Evolutionary conservation across 1,139 yeast species (phyloP).

Genomic region (Lodderomyces theae): DNA sequence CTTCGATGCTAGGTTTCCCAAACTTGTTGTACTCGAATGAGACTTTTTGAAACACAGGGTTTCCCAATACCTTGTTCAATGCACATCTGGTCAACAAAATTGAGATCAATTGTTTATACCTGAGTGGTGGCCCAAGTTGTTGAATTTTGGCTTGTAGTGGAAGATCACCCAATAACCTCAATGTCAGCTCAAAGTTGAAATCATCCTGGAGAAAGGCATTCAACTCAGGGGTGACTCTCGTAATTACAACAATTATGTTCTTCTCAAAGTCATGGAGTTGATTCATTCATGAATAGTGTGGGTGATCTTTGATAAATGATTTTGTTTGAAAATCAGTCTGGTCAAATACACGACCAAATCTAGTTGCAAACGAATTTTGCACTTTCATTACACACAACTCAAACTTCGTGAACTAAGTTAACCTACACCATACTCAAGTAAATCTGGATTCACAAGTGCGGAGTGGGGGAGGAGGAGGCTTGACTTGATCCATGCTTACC

Average conservation of each 20-base stretch:
- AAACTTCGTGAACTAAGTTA: too few species aligned
- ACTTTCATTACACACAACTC: too few species aligned
- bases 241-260: slow-evolving; percentile 10
- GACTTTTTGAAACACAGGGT: slow-evolving; percentile 21
- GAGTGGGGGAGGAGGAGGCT: too few species aligned
- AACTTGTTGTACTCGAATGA: slow-evolving; percentile 24
- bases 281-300: not conserved
- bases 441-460: too few species aligned
- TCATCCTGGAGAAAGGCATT: slow-evolving; percentile 27
- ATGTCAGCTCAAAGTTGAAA: slow-evolving; percentile 29
- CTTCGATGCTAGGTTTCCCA: slow-evolving; percentile 35
- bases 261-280: slow-evolving; percentile 7
- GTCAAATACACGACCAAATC: too few species aligned
- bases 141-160: slow-evolving; percentile 32
- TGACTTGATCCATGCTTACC: too few species aligned
- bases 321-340: too few species aligned
- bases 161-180: slow-evolving; percentile 36
- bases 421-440: too few species aligned
- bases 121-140: slow-evolving; percentile 21
- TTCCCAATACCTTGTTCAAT: slow-evolving; percentile 20
- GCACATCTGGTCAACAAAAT: slow-evolving; percentile 26
- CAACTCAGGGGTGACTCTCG: slow-evolving; percentile 11
- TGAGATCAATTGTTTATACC: slow-evolving; percentile 21
- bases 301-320: not conserved
- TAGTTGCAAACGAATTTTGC: too few species aligned